Conservation (phyloP, 2,329 filamentous ascomycete species). For the Neonectria hederae region DNA sequence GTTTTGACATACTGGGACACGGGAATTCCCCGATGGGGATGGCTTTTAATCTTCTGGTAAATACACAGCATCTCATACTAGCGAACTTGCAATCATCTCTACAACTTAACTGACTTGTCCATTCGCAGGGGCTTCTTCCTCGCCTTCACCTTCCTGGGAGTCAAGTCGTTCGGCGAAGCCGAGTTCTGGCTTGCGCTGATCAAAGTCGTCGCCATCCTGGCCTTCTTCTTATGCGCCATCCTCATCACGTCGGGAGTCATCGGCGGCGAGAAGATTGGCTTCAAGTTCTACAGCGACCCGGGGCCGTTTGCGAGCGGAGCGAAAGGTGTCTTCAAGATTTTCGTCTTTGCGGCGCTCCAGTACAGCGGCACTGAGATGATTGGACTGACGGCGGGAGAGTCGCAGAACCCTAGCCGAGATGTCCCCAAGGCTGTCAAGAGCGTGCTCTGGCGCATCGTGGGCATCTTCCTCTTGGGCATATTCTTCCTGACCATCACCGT, state of each 20-base stretch:
- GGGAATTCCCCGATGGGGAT: too few relatives aligned
- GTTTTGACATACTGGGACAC: too few relatives aligned
- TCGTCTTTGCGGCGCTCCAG: constrained; percentile 6
- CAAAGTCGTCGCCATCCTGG: constrained; percentile 18
- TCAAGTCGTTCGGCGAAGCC: constrained; percentile 17
- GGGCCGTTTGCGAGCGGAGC: constrained; percentile 8
- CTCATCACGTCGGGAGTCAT: constrained; percentile 29
- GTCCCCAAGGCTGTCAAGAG: constrained; percentile 39
- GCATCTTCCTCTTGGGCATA: constrained; percentile 58
- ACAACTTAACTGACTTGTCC: too few relatives aligned
- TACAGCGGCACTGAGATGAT: constrained; percentile 20
- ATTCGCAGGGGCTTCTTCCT: constrained; percentile 6
- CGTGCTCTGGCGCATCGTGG: constrained; percentile 39
- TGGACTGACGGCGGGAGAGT: constrained; percentile 39
- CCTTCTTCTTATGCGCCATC: constrained; percentile 25
- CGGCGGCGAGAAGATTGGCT: constrained; percentile 34
- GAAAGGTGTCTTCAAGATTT: constrained; percentile 12
- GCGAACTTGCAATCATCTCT: too few relatives aligned
- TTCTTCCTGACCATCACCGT: constrained; percentile 64
- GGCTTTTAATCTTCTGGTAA: too few relatives aligned
- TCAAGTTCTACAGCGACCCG: constrained; percentile 19
- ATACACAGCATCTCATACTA: too few relatives aligned
- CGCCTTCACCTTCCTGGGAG: constrained; percentile 10
- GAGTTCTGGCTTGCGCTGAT: constrained; percentile 24
- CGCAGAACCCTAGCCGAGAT: constrained; percentile 57